Base-by-base conservation (phyloP, 768 basidiomycete species). In the Hydnum rufescens region DNA sequence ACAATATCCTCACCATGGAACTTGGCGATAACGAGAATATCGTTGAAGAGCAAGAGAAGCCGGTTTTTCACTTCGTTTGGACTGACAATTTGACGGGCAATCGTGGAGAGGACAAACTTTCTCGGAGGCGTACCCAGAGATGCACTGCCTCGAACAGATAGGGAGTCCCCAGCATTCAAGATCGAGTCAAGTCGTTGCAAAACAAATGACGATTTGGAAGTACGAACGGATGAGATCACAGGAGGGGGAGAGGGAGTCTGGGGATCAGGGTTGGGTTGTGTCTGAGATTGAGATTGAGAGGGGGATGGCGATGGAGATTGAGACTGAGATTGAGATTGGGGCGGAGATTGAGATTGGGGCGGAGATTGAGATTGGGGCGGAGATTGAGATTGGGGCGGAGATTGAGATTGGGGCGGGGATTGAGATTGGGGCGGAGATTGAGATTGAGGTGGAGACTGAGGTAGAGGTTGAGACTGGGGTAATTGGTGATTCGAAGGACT, bases 31-130 rank as follows among this genome's bases (percentile, higher is more conserved):
- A 97, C 74, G 52, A 97, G 75, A 51, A 97, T 75, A 64, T 99
- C 95, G 64, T 71, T 88, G 74, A 99, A 99, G n/a, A 97, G 74
- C 70, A 97, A 92, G 5, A 97, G 74, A 68, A 88, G 87, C 6
- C 95, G 80, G 61, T 96, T 90, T 65, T 97, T 96, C 64, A 90
- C 83, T 0, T 85, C 90, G 64, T 93, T 82, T 39, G 79, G 73
- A 65, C 95, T 89, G 58, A 88, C 88, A 13, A 97, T 88, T 66
- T 99, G 95, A 3, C 93, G 70, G 4, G 93, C 84, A 1, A 89
- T 82, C 2, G 83, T 82, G 1, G 83, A 81, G 39, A 92, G 68
- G 16, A 95, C 67, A 36, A 96, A 67, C 63, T 82, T 88, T 42
- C 95, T 76, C 4, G 88, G 86, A 16, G 89, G 85, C 56, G 85